A percentile compares a stretch with the other conserved stretches of the same genome.
Evolutionary conservation across 2,329 filamentous ascomycete species (phyloP).

Genomic region (Exophiala sideris): DNA sequence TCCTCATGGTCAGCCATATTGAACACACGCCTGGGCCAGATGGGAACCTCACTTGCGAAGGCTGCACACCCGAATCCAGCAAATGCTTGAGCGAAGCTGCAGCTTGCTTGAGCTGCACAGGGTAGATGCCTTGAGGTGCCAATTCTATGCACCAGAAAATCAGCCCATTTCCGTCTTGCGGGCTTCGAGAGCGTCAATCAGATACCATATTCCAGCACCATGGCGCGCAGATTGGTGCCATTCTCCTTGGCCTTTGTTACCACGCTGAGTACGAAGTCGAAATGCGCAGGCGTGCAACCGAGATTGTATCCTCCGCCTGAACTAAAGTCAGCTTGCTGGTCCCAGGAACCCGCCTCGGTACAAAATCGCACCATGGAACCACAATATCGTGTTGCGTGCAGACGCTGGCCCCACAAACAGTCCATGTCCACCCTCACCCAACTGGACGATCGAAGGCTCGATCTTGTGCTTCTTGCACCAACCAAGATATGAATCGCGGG

Average conservation of each 20-base stretch:
- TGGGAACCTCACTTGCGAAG: constrained; percentile 17
- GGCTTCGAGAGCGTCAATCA: background rate
- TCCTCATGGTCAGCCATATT: background rate
- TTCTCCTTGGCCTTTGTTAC: constrained; percentile 9
- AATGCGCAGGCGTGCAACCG: constrained; percentile 14
- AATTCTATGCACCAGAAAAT: constrained; percentile 37
- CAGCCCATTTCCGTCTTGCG: constrained; percentile 6
- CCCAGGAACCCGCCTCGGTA: background rate
- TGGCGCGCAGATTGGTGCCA: constrained; percentile 4
- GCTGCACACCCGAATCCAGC: constrained; percentile 23
- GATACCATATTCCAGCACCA: constrained; percentile 18
- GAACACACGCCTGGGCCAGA: constrained; percentile 29
- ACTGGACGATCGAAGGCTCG: constrained; percentile 16
- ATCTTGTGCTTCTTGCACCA: constrained; percentile 17
- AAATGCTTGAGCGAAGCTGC: constrained; percentile 40
- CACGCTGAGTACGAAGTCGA: constrained; percentile 10
- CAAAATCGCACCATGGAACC: constrained; percentile 15
- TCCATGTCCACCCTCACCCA: constrained; percentile 13
- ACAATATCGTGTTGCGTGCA: constrained; percentile 20
- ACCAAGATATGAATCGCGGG: constrained; percentile 6
- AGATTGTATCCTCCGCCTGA: constrained; percentile 20
- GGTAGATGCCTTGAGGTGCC: constrained; percentile 43
- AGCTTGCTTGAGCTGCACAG: constrained; percentile 43
- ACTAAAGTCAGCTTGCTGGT: background rate
- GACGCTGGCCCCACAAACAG: constrained; percentile 16